A percentile compares a stretch with the other conserved stretches of the same genome.
Evolutionary conservation across 1,284 basidiomycete species (phyloP).

Genomic region (Ganoderma leucocontextum): DNA sequence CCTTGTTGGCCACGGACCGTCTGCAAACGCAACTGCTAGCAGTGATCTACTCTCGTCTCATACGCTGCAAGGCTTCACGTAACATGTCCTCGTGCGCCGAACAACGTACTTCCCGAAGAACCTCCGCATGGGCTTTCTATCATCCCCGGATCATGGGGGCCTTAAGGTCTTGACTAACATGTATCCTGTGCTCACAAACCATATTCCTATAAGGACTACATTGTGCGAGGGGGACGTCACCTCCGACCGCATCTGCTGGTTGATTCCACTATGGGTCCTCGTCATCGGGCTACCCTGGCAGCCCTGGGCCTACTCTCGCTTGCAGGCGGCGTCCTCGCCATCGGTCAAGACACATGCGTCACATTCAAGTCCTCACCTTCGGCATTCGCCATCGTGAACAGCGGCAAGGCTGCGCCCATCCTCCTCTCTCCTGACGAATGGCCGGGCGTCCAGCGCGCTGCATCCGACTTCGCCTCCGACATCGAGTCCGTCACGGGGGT

Average conservation of each 20-base stretch:
- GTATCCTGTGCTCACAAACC: not conserved
- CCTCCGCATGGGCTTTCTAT: slow-evolving; percentile 9
- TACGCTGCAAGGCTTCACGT: slow-evolving; percentile 14
- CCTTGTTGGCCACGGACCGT: slow-evolving; percentile 12
- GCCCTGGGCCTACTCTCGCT: slow-evolving; percentile 18
- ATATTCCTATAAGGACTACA: not conserved
- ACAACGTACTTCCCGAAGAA: slow-evolving; percentile 15
- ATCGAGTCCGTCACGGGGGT: slow-evolving; percentile 66
- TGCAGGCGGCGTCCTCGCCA: slow-evolving; percentile 35
- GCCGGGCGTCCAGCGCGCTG: slow-evolving; percentile 71
- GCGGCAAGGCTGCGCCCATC: slow-evolving; percentile 56
- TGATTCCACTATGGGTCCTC: slow-evolving; percentile 10
- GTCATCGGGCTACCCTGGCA: slow-evolving; percentile 6
- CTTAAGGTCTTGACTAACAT: not conserved
- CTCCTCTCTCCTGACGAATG: slow-evolving; percentile 65
- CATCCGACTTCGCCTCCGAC: slow-evolving; percentile 66
- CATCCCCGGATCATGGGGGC: slow-evolving; percentile 17
- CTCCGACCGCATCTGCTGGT: not conserved
- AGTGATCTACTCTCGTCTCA: slow-evolving; percentile 3
- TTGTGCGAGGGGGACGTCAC: not conserved
- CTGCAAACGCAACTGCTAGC: not conserved
- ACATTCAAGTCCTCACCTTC: slow-evolving; percentile 42
- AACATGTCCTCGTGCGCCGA: slow-evolving; percentile 16
- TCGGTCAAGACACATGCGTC: slow-evolving; percentile 46
- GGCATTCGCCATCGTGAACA: slow-evolving; percentile 52